Conservation (phyloP, 306 rosid genomes). For the Fagus sylvatica region DNA sequence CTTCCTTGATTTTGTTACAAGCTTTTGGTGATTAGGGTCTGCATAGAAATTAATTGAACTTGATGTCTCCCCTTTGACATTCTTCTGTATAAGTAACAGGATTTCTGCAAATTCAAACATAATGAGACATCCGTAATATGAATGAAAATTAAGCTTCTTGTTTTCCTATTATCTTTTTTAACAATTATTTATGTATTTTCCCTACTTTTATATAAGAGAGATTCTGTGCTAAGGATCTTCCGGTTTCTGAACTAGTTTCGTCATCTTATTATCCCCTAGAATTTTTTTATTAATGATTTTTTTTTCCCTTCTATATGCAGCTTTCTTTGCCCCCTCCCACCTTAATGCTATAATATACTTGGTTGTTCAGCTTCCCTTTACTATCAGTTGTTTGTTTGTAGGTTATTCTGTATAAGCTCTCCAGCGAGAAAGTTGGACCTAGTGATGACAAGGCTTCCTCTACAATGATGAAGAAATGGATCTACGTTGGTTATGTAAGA, state of each 20-base stretch:
- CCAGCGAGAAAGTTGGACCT: constrained; percentile 48
- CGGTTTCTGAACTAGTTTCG: background rate
- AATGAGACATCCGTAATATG: no score
- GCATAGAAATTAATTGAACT: no score
- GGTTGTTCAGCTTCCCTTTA: constrained; percentile 18
- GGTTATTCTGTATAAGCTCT: constrained; percentile 88
- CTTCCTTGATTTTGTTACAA: no score
- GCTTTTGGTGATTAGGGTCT: no score
- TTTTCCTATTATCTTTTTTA: background rate
- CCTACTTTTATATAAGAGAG: background rate
- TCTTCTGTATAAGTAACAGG: no score
- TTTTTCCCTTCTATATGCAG: background rate
- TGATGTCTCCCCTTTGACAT: no score
- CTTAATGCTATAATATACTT: background rate
- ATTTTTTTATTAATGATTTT: background rate
- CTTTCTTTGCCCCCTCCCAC: background rate
- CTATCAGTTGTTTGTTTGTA: constrained; percentile 37
- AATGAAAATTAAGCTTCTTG: background rate
- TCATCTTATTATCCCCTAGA: background rate
- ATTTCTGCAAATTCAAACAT: no score
- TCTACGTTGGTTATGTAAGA: constrained; percentile 67
- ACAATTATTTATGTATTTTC: background rate
- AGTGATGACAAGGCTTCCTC: constrained; percentile 33
- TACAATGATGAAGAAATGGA: constrained; percentile 62
- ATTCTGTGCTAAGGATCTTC: background rate